Conservation (phyloP, 768 basidiomycete genomes). For the Boletus rubropictus region DNA sequence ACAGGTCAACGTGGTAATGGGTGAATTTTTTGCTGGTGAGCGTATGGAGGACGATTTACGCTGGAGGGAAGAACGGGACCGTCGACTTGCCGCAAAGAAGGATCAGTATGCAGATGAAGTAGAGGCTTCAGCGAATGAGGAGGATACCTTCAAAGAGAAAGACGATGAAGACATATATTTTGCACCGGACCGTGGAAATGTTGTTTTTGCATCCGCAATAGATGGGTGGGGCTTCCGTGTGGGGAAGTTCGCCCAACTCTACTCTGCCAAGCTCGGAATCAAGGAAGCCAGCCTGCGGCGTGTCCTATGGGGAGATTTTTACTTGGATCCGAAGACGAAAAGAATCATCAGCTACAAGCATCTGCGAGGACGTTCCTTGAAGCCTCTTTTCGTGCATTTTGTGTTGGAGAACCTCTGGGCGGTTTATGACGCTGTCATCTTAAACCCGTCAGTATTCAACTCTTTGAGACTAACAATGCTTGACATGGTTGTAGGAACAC, state of each 20-base stretch:
- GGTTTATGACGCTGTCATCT: constrained; percentile 83
- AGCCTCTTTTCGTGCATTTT: constrained; percentile 96
- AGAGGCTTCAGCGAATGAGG: constrained; percentile 53
- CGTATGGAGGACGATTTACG: constrained; percentile 94
- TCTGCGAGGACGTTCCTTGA: constrained; percentile 77
- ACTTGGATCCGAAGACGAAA: constrained; percentile 93
- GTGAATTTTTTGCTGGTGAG: constrained; percentile 89
- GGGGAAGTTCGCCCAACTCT: constrained; percentile 89
- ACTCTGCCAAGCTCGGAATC: constrained; percentile 84
- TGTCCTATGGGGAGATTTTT: constrained; percentile 97
- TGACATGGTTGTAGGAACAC: constrained; percentile 56
- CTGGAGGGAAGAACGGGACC: constrained; percentile 90
- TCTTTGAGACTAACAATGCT: not conserved
- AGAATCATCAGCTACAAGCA: constrained; percentile 88
- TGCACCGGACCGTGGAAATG: constrained; percentile 91
- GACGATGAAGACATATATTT: constrained; percentile 99
- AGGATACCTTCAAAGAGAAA: constrained; percentile 81
- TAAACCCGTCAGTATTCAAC: constrained; percentile 71
- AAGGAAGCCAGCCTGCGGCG: constrained; percentile 79
- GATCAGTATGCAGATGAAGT: constrained; percentile 62
- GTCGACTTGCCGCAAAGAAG: constrained; percentile 70
- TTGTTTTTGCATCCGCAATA: constrained; percentile 91
- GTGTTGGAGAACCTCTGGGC: constrained; percentile 97
- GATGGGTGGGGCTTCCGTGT: constrained; percentile 98
- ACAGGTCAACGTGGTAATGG: constrained; percentile 98